phyloP scores from a whole-genome alignment of 2,329 filamentous ascomycete species.

The Scedosporium boydii region DNA sequence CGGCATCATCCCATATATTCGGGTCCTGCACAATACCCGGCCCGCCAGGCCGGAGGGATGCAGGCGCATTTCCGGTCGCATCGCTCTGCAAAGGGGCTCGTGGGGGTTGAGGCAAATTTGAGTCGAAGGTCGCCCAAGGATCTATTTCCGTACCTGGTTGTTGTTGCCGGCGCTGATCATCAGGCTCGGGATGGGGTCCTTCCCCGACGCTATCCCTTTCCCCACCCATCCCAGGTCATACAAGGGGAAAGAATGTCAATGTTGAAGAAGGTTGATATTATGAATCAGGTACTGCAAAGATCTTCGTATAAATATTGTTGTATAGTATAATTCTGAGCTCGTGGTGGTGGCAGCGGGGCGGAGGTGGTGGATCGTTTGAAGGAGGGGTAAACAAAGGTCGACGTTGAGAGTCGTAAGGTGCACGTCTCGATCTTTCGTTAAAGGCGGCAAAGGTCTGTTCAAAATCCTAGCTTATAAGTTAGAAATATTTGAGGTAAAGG shows the following conservation, averaged over 20 bases:
- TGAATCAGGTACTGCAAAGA: background rate
- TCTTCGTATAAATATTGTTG: background rate
- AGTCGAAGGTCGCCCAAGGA: background rate
- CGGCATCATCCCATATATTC: background rate
- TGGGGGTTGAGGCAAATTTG: background rate
- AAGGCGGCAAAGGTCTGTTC: too few species aligned
- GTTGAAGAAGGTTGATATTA: background rate
- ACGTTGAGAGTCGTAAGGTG: background rate
- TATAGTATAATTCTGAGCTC: background rate
- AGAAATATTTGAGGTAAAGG: too few species aligned
- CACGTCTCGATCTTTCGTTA: too few species aligned
- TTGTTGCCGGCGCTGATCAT: background rate
- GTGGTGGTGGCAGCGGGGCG: background rate
- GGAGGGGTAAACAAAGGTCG: background rate
- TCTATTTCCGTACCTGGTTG: background rate
- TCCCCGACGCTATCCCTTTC: background rate
- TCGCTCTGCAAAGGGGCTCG: too few species aligned
- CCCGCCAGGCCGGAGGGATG: conserved; percentile 21
- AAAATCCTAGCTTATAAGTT: too few species aligned
- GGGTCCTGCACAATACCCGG: background rate
- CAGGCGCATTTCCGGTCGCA: conserved; percentile 16
- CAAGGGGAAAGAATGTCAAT: background rate
- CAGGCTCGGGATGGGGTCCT: background rate
- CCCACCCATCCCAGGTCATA: background rate
- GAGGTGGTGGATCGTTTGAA: background rate